These are phyloP conservation scores for Ogataea trehaloabstinens DNA, from an alignment of 805 yeast species.

Conservation along the genomic window DNA sequence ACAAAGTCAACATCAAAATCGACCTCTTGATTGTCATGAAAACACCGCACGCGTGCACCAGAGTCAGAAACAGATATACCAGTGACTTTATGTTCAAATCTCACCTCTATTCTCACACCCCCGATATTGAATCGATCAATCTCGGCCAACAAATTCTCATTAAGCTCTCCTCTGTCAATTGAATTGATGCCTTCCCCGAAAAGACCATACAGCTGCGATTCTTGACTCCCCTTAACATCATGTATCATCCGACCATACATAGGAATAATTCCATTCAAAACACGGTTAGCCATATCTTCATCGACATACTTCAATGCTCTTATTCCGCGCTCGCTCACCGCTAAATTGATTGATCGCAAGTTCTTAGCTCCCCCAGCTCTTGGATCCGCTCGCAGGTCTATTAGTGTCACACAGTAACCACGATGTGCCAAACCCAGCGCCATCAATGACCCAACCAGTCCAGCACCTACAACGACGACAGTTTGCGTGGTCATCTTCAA, in stretches of 20 bases:
- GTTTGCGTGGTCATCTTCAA: constrained; percentile 22
- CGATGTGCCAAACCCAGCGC: constrained; percentile 75
- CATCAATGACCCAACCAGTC: constrained; percentile 82
- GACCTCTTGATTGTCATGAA: constrained; percentile 3
- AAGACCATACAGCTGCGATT: constrained; percentile 73
- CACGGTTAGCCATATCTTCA: constrained; percentile 49
- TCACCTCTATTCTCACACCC: constrained; percentile 35
- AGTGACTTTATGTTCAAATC: constrained; percentile 57
- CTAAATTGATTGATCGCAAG: constrained; percentile 76
- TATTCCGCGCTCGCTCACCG: constrained; percentile 84
- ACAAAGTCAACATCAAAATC: constrained; percentile 50
- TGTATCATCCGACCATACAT: constrained; percentile 93
- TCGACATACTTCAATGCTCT: constrained; percentile 65
- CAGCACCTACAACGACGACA: constrained; percentile 80
- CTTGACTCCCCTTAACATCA: constrained; percentile 57
- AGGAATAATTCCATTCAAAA: constrained; percentile 67
- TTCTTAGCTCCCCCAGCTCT: constrained; percentile 33
- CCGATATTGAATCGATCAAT: constrained; percentile 40
- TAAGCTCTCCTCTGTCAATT: constrained; percentile 72
- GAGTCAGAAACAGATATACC: constrained; percentile 35
- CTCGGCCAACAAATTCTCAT: constrained; percentile 63
- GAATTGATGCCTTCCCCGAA: constrained; percentile 84
- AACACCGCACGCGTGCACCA: constrained; percentile 9
- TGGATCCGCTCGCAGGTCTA: constrained; percentile 73
- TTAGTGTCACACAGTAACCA: constrained; percentile 71